Conservation (phyloP, 2,329 filamentous ascomycete species). For the Cyclaneusma minus region DNA sequence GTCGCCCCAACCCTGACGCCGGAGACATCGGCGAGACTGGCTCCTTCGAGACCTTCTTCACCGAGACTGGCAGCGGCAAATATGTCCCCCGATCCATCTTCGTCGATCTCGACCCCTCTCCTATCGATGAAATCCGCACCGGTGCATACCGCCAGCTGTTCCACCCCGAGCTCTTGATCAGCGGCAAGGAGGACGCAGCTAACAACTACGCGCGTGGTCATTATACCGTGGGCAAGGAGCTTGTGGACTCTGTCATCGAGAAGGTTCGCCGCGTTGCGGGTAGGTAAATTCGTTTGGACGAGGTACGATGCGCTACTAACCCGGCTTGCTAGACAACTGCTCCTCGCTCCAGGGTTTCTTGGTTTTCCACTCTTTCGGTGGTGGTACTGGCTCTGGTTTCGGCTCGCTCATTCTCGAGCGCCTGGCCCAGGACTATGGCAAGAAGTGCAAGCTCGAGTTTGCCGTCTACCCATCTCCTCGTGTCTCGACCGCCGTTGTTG, state of each 20-base stretch:
- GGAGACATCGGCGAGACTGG: slow-evolving; percentile 35
- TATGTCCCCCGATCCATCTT: slow-evolving; percentile 55
- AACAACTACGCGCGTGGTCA: slow-evolving; percentile 58
- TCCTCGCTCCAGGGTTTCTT: slow-evolving; percentile 50
- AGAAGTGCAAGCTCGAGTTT: slow-evolving; percentile 55
- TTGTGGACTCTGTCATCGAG: slow-evolving; percentile 47
- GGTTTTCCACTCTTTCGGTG: slow-evolving; percentile 54
- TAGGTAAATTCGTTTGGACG: slow-evolving; percentile 17
- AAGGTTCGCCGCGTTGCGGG: slow-evolving; percentile 48
- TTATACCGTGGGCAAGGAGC: slow-evolving; percentile 54
- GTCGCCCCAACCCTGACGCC: slow-evolving; percentile 37
- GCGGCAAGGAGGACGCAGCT: slow-evolving; percentile 53
- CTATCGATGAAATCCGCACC: slow-evolving; percentile 52
- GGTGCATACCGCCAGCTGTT: slow-evolving; percentile 47
- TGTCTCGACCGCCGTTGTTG: slow-evolving; percentile 50
- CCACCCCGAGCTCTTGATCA: slow-evolving; percentile 50
- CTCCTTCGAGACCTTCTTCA: slow-evolving; percentile 52
- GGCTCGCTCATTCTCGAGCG: slow-evolving; percentile 49
- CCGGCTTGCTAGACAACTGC: slow-evolving; percentile 38
- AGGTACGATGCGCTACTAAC: slow-evolving; percentile 1
- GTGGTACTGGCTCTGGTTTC: slow-evolving; percentile 52
- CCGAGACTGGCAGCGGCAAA: slow-evolving; percentile 46
- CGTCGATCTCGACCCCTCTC: slow-evolving; percentile 50
- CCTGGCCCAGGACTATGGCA: slow-evolving; percentile 47
- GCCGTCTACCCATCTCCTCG: slow-evolving; percentile 49